Percentiles rank a stretch among this genome's conserved stretches.
Conservation (phyloP, 106 monocot species). For the Xerophyta viscosa region DNA sequence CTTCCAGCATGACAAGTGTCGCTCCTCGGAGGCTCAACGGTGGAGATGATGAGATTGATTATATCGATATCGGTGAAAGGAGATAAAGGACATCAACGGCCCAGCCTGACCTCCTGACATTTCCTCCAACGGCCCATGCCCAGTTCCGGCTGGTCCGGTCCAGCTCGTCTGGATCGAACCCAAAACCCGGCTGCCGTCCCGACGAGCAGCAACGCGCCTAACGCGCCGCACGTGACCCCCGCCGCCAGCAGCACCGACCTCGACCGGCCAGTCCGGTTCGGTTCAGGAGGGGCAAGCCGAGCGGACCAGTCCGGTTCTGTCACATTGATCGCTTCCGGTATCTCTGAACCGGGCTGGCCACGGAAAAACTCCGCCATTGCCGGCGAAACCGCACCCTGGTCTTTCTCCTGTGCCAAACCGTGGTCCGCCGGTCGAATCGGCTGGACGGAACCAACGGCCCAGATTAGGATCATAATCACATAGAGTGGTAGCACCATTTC, state of each 20-base stretch:
- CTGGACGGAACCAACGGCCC: not conserved
- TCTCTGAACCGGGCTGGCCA: not conserved
- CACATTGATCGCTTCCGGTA: constrained; percentile 3
- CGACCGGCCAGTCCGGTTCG: not conserved
- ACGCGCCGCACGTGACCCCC: constrained; percentile 1
- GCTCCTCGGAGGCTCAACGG: no score
- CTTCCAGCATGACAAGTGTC: no score
- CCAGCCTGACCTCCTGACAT: constrained; percentile 7
- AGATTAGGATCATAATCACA: not conserved
- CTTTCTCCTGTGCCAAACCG: constrained; percentile 1
- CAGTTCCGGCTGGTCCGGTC: not conserved
- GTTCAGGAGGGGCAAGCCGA: not conserved
- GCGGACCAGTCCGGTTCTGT: constrained; percentile 1
- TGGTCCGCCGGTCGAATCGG: not conserved
- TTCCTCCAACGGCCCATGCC: not conserved
- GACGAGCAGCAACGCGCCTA: not conserved
- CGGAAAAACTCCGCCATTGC: constrained; percentile 7
- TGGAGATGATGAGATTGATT: no score
- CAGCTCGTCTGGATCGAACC: not conserved
- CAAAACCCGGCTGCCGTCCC: not conserved
- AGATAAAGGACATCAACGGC: no score
- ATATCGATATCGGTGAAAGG: no score
- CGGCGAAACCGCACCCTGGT: not conserved
- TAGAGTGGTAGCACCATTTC: no score
- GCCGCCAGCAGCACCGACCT: not conserved